These are phyloP conservation scores for Pseudonectria buxi DNA, from an alignment of 2,329 filamentous ascomycete genomes.

Conservation along the genomic window DNA sequence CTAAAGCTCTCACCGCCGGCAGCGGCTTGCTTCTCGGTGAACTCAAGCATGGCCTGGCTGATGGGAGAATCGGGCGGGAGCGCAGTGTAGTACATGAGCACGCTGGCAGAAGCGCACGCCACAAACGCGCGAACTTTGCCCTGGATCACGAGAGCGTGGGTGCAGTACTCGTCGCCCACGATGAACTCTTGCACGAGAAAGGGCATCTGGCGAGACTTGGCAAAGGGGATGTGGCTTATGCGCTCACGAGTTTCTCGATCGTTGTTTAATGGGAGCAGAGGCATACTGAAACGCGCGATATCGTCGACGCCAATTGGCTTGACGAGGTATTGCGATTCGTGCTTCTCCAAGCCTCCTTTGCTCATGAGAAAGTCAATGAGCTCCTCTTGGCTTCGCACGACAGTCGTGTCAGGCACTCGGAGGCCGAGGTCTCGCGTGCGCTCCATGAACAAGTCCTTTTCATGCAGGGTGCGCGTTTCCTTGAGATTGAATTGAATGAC, in stretches of 20 bases:
- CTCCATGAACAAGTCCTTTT: slow-evolving; percentile 59
- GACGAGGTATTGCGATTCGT: slow-evolving; percentile 48
- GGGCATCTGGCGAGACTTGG: slow-evolving; percentile 33
- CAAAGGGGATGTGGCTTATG: slow-evolving; percentile 38
- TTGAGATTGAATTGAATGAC: slow-evolving; percentile 57
- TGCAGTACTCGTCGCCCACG: slow-evolving; percentile 57
- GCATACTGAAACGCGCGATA: slow-evolving; percentile 53
- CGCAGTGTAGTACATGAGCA: slow-evolving; percentile 60
- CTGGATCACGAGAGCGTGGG: slow-evolving; percentile 60
- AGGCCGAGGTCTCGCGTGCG: slow-evolving; percentile 49
- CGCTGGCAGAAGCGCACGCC: slow-evolving; percentile 55
- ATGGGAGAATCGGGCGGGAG: slow-evolving; percentile 49
- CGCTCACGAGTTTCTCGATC: slow-evolving; percentile 48
- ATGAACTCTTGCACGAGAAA: slow-evolving; percentile 61
- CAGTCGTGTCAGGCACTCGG: slow-evolving; percentile 43
- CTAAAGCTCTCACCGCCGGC: slow-evolving; percentile 48
- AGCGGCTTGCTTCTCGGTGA: slow-evolving; percentile 53
- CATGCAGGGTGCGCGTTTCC: slow-evolving; percentile 52
- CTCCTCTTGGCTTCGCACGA: slow-evolving; percentile 46
- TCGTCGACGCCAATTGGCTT: slow-evolving; percentile 61
- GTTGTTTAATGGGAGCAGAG: slow-evolving; percentile 52
- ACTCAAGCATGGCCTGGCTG: slow-evolving; percentile 53
- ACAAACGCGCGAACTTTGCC: slow-evolving; percentile 60
- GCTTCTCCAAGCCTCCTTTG: slow-evolving; percentile 11
- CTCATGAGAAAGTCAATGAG: slow-evolving; percentile 45